Percentiles rank a stretch among this genome's conserved stretches.
Conservation (phyloP, 2,329 filamentous ascomycete species). For the Lasiodiplodia citricola region DNA sequence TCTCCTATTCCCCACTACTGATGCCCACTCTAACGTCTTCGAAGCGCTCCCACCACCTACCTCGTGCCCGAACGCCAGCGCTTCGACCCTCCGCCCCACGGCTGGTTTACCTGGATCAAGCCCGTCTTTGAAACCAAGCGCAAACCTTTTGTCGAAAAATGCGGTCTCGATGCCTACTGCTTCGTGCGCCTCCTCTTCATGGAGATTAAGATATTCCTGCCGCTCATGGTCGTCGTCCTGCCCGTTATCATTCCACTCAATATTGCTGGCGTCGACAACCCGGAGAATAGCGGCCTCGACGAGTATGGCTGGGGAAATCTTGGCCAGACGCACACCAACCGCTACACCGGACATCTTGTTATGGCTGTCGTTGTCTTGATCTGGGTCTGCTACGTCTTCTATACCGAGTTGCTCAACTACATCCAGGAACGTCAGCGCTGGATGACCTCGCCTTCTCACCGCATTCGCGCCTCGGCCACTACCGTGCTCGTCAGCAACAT, state of each 20-base stretch:
- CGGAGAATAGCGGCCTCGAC: constrained; percentile 65
- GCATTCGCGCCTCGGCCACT: constrained; percentile 89
- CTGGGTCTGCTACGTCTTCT: constrained; percentile 88
- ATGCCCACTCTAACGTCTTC: constrained; percentile 19
- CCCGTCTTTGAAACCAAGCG: constrained; percentile 37
- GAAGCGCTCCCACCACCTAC: constrained; percentile 80
- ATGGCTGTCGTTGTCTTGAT: constrained; percentile 77
- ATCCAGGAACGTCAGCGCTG: constrained; percentile 94
- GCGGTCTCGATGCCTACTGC: constrained; percentile 92
- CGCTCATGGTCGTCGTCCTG: constrained; percentile 76
- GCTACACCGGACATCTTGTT: constrained; percentile 85
- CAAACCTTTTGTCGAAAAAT: constrained; percentile 39
- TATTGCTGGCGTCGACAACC: constrained; percentile 70
- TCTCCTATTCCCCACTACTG: constrained; percentile 32
- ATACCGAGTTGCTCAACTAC: constrained; percentile 83
- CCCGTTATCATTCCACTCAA: constrained; percentile 90
- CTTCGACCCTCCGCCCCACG: constrained; percentile 72
- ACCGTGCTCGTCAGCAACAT: constrained; percentile 93
- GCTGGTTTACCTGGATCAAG: constrained; percentile 58
- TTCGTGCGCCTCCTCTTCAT: constrained; percentile 89
- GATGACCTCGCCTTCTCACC: constrained; percentile 91
- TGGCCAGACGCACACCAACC: constrained; percentile 61
- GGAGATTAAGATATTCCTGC: constrained; percentile 89
- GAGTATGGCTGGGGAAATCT: constrained; percentile 89
- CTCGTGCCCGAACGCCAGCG: constrained; percentile 85